These are phyloP conservation scores for Pyracantha coccinea DNA, from an alignment of 331 rosid genomes.

Conservation along the genomic window DNA sequence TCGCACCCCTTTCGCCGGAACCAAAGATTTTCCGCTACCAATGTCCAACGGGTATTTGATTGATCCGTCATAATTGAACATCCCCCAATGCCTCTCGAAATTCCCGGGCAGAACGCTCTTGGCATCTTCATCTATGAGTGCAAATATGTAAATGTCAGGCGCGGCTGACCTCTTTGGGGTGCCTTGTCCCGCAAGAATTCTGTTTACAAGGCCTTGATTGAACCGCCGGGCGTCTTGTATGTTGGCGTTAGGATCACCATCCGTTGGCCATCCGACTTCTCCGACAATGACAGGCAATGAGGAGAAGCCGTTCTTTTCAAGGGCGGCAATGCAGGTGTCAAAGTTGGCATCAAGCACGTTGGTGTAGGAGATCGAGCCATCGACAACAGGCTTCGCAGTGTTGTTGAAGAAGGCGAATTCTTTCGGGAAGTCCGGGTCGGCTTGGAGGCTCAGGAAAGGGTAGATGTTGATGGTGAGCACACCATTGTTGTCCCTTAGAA, in stretches of 20 bases:
- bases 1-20: conserved; percentile 63
- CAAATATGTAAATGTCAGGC: conserved; percentile 65
- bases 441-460: conserved; percentile 90
- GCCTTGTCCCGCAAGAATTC: conserved; percentile 49
- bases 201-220: conserved; percentile 74
- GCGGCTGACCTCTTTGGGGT: conserved; percentile 60
- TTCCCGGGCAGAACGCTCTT: conserved; percentile 78
- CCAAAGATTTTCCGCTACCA: conserved; percentile 43
- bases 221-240: conserved; percentile 49
- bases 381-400: conserved; percentile 61
- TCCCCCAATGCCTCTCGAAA: conserved; percentile 93
- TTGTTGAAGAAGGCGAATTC: conserved; percentile 84
- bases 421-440: conserved; percentile 82
- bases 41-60: conserved; percentile 51
- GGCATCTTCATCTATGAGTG: conserved; percentile 70
- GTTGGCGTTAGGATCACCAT: conserved; percentile 69
- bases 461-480: conserved; percentile 89
- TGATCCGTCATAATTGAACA: conserved; percentile 73
- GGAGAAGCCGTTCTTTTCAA: conserved; percentile 72
- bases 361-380: conserved; percentile 66
- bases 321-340: conserved; percentile 80
- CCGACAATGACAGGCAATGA: conserved; percentile 79
- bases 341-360: conserved; percentile 88
- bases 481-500: conserved; percentile 48
- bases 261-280: conserved; percentile 97